Base-by-base conservation (phyloP, 2,329 filamentous ascomycete species). In the Orbilia quercus region DNA sequence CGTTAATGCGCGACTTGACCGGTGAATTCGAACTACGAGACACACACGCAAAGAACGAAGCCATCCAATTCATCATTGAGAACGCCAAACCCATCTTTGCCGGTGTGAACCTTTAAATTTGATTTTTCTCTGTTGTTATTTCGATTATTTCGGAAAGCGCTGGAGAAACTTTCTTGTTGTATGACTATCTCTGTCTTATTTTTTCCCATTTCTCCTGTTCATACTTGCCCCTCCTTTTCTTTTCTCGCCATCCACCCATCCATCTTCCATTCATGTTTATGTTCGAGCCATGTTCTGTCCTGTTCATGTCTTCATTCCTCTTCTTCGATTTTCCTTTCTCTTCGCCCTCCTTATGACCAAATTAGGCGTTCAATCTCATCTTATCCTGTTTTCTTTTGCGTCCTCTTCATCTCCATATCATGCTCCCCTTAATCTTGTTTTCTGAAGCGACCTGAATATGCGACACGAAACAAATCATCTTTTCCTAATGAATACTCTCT, bases 1-100 rank as follows among this genome's bases (percentile, higher is more conserved):
- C 95, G 0, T 96, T 99, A 77, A 96, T 99, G 91, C 88, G 94
- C 77, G 92, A 96, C 65, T 85, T 89, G 79, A 94, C 90, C 78
- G 86, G 98, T 74, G 92, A 96, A 80, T 89, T 92, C 74, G 95
- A 99, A 81, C 96, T 99, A 88, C 94, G 89, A 28, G 95, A 99
- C 80, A 96, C 96, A 85, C 91, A 95, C 80, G 87, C 89, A 77
- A 97, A 98, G 85, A 96, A 96, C 77, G 85, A 90, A 75, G 92
- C 92, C 4, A 89, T 98, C 76, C 93, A 96, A 82, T 96, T 95
- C 78, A 85, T 99, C 79, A 90, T 98, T 76, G 94, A 98, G 80
- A 90, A 96, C 80, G 92, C 90, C 80, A 87, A 91, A 78, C 87
- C 85, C 77, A 90, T 97, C 73, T 98, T 97, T 80, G 83, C 83